Base-by-base conservation (phyloP, 2,329 filamentous ascomycete genomes). In the Penicillium verrucosum region DNA sequence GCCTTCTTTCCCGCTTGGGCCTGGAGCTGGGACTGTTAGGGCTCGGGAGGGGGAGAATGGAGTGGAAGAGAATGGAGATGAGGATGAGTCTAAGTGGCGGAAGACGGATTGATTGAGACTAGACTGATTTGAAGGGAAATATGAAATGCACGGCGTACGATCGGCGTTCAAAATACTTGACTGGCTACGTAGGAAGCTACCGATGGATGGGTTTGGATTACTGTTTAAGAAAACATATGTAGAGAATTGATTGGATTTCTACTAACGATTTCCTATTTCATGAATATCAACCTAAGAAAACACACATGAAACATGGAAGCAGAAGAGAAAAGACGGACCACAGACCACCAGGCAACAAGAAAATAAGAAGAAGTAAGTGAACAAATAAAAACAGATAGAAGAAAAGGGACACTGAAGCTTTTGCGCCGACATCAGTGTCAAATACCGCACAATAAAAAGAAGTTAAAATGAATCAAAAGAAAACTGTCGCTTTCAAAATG, bases 21-120 rank as follows among this genome's bases (percentile, higher is more conserved):
- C 88, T 21, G 87, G 87, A 43, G 85, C 86, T 54, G 86, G 87
- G 9, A 86, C 84, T 1, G 86, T 86, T 27, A 80, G 82, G 56
- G 80, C 82, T 42, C 79, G 83, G 54, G 82, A 82, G 47, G 86
- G 86, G 61, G 84, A 82, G 70, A 23, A 79, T 77, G 45, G 80
- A 67, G 5, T 68, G 77, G 55, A 75, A 70, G 38, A 72, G 72
- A 53, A 75, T 30, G 73, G 68, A 10, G 74, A 74, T 8, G 74
- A 66, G 6, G 71, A 74, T 18, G 79, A 82, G 64, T 76, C 75
- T 11, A 83, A 83, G 66, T 83, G 81, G 81, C 75, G 78, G 63
- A 74, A 80, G 61, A 83, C 80, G 30, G 78, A 74, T 36, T 67
- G 23, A 54, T 36, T 41, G 0, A 9, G 12, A 16, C 11, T 1